These are phyloP conservation scores for Penicillium psychrofluorescens DNA, from an alignment of 495 filamentous ascomycete species.

Conservation along the genomic window DNA sequence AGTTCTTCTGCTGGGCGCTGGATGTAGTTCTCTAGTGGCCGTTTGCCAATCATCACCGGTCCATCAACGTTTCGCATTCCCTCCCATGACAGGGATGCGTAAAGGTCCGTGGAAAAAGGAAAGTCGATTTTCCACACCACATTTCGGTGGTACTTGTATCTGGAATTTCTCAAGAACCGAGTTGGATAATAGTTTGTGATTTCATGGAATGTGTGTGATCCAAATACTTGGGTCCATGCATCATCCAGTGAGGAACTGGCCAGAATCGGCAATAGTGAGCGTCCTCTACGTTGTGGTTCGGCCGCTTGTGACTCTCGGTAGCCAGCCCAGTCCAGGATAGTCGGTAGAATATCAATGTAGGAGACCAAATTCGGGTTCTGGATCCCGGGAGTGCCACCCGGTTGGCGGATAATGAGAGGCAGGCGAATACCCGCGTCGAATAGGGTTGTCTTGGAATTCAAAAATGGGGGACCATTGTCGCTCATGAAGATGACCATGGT, in stretches of 20 bases:
- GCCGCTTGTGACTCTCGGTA: background rate
- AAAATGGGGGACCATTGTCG: slow-evolving; percentile 37
- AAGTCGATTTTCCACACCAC: slow-evolving; percentile 34
- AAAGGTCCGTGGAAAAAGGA: slow-evolving; percentile 36
- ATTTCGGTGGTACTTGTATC: slow-evolving; percentile 39
- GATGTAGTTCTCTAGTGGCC: slow-evolving; percentile 28
- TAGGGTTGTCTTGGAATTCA: slow-evolving; percentile 39
- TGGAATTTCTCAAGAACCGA: slow-evolving; percentile 23
- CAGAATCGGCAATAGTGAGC: slow-evolving; percentile 29
- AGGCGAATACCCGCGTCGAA: slow-evolving; percentile 34
- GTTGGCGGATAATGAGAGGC: slow-evolving; percentile 26
- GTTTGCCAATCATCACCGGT: slow-evolving; percentile 23
- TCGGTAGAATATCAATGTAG: slow-evolving; percentile 35
- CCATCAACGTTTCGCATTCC: slow-evolving; percentile 20
- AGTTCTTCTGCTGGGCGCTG: slow-evolving; percentile 34
- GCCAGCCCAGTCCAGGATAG: slow-evolving; percentile 28
- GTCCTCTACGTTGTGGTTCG: slow-evolving; percentile 7
- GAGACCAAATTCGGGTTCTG: slow-evolving; percentile 34
- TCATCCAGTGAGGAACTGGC: slow-evolving; percentile 3
- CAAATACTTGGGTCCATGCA: slow-evolving; percentile 24
- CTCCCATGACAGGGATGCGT: slow-evolving; percentile 29
- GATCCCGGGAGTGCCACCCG: slow-evolving; percentile 2
- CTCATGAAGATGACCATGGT: slow-evolving; percentile 35
- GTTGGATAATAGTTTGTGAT: slow-evolving; percentile 38
- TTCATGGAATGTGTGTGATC: slow-evolving; percentile 41